Evolutionary conservation across 2,329 filamentous ascomycete species (phyloP).

Genomic region (Colletotrichum liaoningense): DNA sequence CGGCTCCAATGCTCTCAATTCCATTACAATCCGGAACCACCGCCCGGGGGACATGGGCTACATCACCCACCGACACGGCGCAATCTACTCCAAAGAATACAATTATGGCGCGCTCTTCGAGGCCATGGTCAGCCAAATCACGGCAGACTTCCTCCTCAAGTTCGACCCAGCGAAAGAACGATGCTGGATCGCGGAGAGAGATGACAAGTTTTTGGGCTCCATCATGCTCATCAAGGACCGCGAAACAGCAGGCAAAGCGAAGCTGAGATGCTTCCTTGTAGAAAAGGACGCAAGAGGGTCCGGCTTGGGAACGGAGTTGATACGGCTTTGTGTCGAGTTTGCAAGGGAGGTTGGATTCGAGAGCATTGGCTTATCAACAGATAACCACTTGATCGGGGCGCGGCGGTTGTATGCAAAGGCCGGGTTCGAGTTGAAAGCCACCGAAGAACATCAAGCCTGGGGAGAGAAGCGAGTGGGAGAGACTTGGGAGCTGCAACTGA

Average conservation of each 20-base stretch:
- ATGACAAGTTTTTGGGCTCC: conserved; percentile 40
- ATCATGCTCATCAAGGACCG: conserved; percentile 39
- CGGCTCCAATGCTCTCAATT: too few species aligned
- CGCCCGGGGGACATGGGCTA: conserved; percentile 40
- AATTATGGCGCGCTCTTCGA: conserved; percentile 39
- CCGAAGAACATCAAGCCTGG: conserved; percentile 9
- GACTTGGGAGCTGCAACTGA: conserved; percentile 31
- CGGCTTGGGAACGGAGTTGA: conserved; percentile 36
- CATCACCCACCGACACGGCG: conserved; percentile 41
- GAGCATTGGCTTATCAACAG: conserved; percentile 36
- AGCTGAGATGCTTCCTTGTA: conserved; percentile 42
- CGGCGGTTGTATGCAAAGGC: conserved; percentile 37
- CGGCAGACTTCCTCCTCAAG: conserved; percentile 41
- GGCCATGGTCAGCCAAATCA: conserved; percentile 38
- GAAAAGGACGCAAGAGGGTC: conserved; percentile 37
- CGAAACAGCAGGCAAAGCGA: conserved; percentile 32
- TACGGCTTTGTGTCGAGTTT: conserved; percentile 36
- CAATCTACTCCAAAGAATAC: conserved; percentile 38
- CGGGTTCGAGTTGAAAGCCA: conserved; percentile 34
- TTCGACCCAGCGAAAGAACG: conserved; percentile 39
- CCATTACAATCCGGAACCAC: conserved; percentile 32
- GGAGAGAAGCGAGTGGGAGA: conserved; percentile 5
- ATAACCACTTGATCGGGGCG: conserved; percentile 35
- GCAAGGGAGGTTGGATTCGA: conserved; percentile 37
- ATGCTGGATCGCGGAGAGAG: conserved; percentile 43